phyloP scores from a whole-genome alignment of 306 rosid genomes.

The Nissolia schottii region DNA sequence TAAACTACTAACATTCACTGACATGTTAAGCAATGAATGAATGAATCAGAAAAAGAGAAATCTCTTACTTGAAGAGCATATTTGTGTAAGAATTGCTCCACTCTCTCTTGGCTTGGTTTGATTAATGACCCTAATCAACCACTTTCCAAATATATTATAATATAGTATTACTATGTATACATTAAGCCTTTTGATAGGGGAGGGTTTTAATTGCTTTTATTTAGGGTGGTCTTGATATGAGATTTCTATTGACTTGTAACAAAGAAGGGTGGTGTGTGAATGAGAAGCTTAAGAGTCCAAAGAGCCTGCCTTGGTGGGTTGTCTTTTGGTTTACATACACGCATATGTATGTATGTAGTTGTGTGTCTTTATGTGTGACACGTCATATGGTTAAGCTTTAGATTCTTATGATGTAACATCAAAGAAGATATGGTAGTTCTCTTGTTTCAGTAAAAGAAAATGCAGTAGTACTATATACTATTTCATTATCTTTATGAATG shows the following conservation, averaged over 20 bases:
- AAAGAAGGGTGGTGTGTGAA: slow-evolving; percentile 37
- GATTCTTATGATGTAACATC: slow-evolving; percentile 55
- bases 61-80: too few relatives aligned
- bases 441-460: slow-evolving; percentile 20
- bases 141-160: slow-evolving; percentile 6
- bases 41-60: too few relatives aligned
- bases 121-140: slow-evolving; percentile 28
- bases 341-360: too few relatives aligned
- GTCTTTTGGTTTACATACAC: slow-evolving; percentile 23
- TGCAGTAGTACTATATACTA: slow-evolving; percentile 9
- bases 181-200: slow-evolving; percentile 20
- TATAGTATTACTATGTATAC: slow-evolving; percentile 13
- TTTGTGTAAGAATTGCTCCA: slow-evolving; percentile 21
- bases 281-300: slow-evolving; percentile 38
- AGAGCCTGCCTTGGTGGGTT: slow-evolving; percentile 33
- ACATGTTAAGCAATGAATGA: too few relatives aligned
- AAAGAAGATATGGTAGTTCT: slow-evolving; percentile 57
- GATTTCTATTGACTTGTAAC: slow-evolving; percentile 26
- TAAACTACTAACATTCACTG: too few relatives aligned
- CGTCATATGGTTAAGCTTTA: slow-evolving; percentile 41
- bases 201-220: slow-evolving; percentile 17
- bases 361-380: slow-evolving; percentile 46
- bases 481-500: slow-evolving; percentile 10
- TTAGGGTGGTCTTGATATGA: slow-evolving; percentile 24
- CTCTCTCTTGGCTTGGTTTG: slow-evolving; percentile 11